Evolutionary conservation across 2,329 filamentous ascomycete genomes (phyloP).

Genomic region (Thermothelomyces thermophilus): DNA sequence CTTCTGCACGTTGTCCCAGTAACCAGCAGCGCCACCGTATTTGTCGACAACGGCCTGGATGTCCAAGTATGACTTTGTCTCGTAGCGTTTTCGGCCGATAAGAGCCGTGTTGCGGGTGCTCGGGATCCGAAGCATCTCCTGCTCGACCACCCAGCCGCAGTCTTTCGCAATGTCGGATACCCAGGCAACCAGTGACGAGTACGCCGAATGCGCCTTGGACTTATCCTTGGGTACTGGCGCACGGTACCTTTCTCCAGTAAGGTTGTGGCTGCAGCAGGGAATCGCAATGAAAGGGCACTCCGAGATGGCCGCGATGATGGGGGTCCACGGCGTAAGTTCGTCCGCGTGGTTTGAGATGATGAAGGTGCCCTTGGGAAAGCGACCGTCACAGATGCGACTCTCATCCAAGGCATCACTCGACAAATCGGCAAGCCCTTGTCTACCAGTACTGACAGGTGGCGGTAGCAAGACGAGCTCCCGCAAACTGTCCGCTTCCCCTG

Average conservation of each 20-base stretch:
- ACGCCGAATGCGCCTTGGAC: constrained; percentile 58
- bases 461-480: constrained; percentile 46
- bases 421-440: constrained; percentile 12
- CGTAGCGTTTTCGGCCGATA: constrained; percentile 53
- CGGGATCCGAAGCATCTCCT: constrained; percentile 82
- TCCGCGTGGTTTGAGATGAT: constrained; percentile 97
- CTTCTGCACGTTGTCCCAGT: constrained; percentile 52
- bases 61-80: constrained; percentile 30
- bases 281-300: constrained; percentile 82
- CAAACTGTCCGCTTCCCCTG: constrained; percentile 29
- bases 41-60: constrained; percentile 40
- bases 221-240: constrained; percentile 51
- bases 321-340: constrained; percentile 93
- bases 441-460: constrained; percentile 33
- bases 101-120: constrained; percentile 83
- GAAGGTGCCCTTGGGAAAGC: constrained; percentile 70
- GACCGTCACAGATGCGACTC: constrained; percentile 47
- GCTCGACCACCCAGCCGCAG: constrained; percentile 71
- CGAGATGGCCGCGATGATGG: constrained; percentile 71
- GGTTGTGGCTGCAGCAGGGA: constrained; percentile 87
- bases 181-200: constrained; percentile 78
- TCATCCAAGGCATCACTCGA: constrained; percentile 19
- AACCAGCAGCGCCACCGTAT: constrained; percentile 52
- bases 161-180: constrained; percentile 61
- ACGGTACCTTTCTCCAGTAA: constrained; percentile 69